These are phyloP conservation scores for Hypoxylon sp. DNA, from an alignment of 2,329 filamentous ascomycete genomes.

Conservation along the genomic window DNA sequence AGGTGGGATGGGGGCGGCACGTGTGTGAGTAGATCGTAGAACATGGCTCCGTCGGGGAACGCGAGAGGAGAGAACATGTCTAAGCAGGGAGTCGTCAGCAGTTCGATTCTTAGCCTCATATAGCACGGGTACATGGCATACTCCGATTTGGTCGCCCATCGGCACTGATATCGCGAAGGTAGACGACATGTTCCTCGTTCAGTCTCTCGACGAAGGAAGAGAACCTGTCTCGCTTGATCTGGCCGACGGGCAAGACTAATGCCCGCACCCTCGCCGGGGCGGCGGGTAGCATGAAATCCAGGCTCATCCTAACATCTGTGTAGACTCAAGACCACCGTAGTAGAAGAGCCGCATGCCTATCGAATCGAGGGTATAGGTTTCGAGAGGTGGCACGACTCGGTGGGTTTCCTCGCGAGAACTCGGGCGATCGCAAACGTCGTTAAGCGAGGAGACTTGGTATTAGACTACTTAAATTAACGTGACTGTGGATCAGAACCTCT, in stretches of 20 bases:
- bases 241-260: constrained; percentile 84
- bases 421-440: constrained; percentile 23
- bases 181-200: constrained; percentile 79
- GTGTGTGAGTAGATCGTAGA: constrained; percentile 87
- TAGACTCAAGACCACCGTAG: constrained; percentile 37
- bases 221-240: constrained; percentile 84
- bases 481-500: not conserved
- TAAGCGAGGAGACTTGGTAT: constrained; percentile 3
- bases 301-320: constrained; percentile 73
- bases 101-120: not conserved
- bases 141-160: constrained; percentile 87
- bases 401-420: constrained; percentile 9
- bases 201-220: constrained; percentile 79
- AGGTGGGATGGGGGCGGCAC: constrained; percentile 81
- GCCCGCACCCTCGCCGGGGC: constrained; percentile 90
- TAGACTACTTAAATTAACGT: not conserved
- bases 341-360: constrained; percentile 41
- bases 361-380: constrained; percentile 6
- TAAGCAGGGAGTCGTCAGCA: constrained; percentile 50
- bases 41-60: constrained; percentile 83
- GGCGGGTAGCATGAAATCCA: constrained; percentile 89
- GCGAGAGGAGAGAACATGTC: constrained; percentile 93
- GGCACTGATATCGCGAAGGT: constrained; percentile 84
- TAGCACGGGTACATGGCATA: constrained; percentile 54
- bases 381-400: constrained; percentile 11